A percentile compares a stretch with the other conserved stretches of the same genome.
These are phyloP conservation scores for Eutrema salsugineum DNA, from an alignment of 441 rosid genomes.

Conservation along the genomic window DNA sequence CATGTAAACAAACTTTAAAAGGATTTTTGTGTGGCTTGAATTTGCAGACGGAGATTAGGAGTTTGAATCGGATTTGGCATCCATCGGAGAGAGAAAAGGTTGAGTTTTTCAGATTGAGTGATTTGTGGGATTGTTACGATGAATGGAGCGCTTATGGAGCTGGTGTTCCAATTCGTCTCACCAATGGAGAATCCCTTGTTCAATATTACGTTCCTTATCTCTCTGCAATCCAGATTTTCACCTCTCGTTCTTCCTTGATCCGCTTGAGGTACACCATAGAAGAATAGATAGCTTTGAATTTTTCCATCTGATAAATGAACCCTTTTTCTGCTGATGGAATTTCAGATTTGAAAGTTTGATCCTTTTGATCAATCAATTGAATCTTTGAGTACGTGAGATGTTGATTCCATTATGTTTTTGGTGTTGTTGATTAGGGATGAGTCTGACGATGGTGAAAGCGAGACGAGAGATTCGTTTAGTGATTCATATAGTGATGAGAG, in stretches of 20 bases:
- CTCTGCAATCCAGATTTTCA: conserved; percentile 91
- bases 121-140: conserved; percentile 84
- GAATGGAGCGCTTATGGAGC: conserved; percentile 99
- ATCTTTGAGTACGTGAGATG: background rate
- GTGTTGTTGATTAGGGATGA: conserved; percentile 55
- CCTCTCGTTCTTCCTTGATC: conserved; percentile 62
- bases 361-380: background rate
- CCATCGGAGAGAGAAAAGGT: conserved; percentile 86
- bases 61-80: conserved; percentile 82
- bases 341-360: background rate
- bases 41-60: conserved; percentile 71
- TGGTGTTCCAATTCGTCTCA: conserved; percentile 70
- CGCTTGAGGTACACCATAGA: conserved; percentile 54
- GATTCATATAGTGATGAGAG: conserved; percentile 89
- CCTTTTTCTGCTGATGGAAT: background rate
- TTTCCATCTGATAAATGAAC: background rate
- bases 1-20: background rate
- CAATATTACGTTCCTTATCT: conserved; percentile 97
- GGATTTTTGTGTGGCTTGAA: background rate
- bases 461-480: conserved; percentile 64
- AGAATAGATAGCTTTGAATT: too few species aligned
- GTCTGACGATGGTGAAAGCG: conserved; percentile 69
- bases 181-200: conserved; percentile 66
- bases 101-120: conserved; percentile 74
- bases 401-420: background rate